Conservation (phyloP, 345 rosid species). For the Bruguiera sexangula region DNA sequence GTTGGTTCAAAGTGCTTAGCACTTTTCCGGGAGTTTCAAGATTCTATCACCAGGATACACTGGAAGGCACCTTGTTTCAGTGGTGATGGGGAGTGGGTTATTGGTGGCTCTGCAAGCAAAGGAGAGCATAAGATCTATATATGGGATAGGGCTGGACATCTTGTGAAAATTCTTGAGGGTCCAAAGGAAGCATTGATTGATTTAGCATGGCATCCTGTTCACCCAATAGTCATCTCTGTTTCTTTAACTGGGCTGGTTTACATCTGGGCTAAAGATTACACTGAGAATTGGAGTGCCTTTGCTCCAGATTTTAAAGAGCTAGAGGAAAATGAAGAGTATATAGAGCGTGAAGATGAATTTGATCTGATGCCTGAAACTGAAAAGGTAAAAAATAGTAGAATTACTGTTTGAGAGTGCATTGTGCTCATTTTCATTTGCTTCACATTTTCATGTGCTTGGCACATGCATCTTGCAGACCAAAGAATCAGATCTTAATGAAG, state of each 20-base stretch:
- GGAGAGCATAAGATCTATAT: constrained; percentile 99
- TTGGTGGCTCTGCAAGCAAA: constrained; percentile 96
- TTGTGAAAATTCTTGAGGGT: constrained; percentile 97
- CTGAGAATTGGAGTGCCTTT: constrained; percentile 99
- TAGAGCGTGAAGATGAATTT: constrained; percentile 96
- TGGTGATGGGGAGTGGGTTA: constrained; percentile 98
- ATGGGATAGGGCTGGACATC: constrained; percentile 97
- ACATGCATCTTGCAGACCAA: constrained; percentile 56
- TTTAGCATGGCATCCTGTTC: constrained; percentile 99
- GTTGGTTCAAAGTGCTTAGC: constrained; percentile 77
- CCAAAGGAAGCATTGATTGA: constrained; percentile 96
- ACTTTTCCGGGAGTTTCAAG: constrained; percentile 92
- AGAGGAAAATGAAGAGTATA: constrained; percentile 98
- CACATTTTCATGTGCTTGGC: constrained; percentile 14
- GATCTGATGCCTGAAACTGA: constrained; percentile 88
- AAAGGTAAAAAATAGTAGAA: constrained; percentile 49
- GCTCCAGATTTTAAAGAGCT: constrained; percentile 99
- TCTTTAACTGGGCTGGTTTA: constrained; percentile 90
- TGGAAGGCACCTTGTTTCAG: constrained; percentile 99
- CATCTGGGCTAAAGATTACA: constrained; percentile 98
- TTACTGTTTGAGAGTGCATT: background rate
- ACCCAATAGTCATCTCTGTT: constrained; percentile 87
- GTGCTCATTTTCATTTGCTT: constrained; percentile 8
- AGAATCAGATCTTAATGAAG: constrained; percentile 76
- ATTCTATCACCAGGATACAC: constrained; percentile 88